Evolutionary conservation across 441 rosid genomes (phyloP).

Genomic region (Manihot esculenta): DNA sequence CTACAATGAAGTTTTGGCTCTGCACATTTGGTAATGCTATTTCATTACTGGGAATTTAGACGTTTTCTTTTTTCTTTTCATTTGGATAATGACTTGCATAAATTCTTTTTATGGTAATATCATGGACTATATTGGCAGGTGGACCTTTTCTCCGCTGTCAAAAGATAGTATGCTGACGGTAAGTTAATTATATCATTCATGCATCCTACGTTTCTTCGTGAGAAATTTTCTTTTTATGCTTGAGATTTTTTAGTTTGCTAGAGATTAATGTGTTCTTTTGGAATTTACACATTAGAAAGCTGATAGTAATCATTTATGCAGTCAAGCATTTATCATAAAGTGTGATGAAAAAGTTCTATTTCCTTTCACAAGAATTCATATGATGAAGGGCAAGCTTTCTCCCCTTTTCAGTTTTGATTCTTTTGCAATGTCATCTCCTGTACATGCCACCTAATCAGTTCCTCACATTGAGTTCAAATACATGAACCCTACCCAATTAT

Average conservation of each 20-base stretch:
- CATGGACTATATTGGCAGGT: slow-evolving; percentile 48
- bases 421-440: not conserved
- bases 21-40: not conserved
- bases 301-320: not conserved
- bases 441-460: not conserved
- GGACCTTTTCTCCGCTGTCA: slow-evolving; percentile 77
- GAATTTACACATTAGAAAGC: not conserved
- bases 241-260: not conserved
- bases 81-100: not conserved
- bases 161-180: slow-evolving; percentile 79
- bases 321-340: not conserved
- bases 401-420: not conserved
- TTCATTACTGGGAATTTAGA: not conserved
- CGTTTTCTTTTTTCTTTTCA: not conserved
- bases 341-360: not conserved
- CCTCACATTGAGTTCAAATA: no score
- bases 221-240: not conserved
- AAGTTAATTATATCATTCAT: slow-evolving; percentile 27
- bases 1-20: not conserved
- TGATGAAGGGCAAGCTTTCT: not conserved
- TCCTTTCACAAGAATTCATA: not conserved
- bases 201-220: not conserved
- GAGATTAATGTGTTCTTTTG: not conserved
- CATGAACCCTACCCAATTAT: no score
- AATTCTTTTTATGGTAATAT: slow-evolving; percentile 7